Evolutionary conservation across 2,329 filamentous ascomycete genomes (phyloP).

Genomic region (Waltergamsia citrina): DNA sequence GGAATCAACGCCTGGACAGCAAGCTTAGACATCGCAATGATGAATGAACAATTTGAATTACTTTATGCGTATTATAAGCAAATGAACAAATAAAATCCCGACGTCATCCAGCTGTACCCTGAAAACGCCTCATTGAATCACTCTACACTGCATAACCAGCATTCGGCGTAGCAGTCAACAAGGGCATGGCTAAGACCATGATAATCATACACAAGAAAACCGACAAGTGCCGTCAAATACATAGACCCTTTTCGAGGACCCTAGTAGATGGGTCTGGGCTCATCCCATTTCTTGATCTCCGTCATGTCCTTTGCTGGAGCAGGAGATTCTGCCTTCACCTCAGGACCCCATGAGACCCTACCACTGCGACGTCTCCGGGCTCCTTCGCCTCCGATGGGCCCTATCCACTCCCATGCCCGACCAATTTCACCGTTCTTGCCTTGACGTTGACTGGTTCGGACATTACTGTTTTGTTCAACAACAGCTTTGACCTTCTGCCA

Average conservation of each 20-base stretch:
- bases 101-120: no score
- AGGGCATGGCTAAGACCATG: no score
- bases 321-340: slow-evolving; percentile 25
- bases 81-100: no score
- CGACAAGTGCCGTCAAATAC: background rate
- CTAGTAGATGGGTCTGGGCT: slow-evolving; percentile 30
- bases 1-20: no score
- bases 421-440: slow-evolving; percentile 55
- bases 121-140: no score
- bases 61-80: no score
- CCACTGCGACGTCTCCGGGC: slow-evolving; percentile 39
- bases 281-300: slow-evolving; percentile 29
- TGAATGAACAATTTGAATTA: no score
- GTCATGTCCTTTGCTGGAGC: slow-evolving; percentile 13
- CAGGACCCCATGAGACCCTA: slow-evolving; percentile 35
- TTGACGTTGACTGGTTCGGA: slow-evolving; percentile 66
- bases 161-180: no score
- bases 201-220: background rate
- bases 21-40: no score
- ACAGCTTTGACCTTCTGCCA: slow-evolving; percentile 78
- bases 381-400: slow-evolving; percentile 38
- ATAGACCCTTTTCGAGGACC: background rate
- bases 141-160: no score
- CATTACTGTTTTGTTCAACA: slow-evolving; percentile 90
- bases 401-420: slow-evolving; percentile 63